A percentile compares a stretch with the other conserved stretches of the same genome.
These are phyloP conservation scores for Ophiocordyceps camponoti-saundersi DNA, from an alignment of 2,329 filamentous ascomycete genomes.

Conservation along the genomic window DNA sequence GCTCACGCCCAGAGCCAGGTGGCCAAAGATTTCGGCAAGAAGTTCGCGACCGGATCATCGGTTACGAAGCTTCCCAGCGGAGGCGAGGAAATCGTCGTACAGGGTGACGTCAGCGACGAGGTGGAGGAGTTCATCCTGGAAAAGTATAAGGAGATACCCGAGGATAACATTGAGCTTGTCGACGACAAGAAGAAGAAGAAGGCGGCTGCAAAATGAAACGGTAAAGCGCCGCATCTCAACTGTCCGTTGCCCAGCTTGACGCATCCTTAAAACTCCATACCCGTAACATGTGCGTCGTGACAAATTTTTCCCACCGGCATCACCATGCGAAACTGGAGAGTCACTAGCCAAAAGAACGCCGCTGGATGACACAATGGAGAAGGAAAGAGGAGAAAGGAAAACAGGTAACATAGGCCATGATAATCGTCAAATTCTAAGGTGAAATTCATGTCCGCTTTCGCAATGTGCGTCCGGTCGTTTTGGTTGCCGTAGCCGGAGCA, in stretches of 20 bases:
- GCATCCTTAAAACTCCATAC: slow-evolving; percentile 4
- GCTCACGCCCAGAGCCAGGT: slow-evolving; percentile 24
- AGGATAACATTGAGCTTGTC: slow-evolving; percentile 86
- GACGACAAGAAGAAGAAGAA: slow-evolving; percentile 88
- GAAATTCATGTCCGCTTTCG: slow-evolving; percentile 30
- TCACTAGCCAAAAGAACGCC: slow-evolving; percentile 1
- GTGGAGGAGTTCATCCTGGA: slow-evolving; percentile 81
- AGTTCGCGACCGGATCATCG: slow-evolving; percentile 85
- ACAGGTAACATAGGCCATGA: background rate
- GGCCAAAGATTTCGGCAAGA: slow-evolving; percentile 94
- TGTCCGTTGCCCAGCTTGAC: background rate
- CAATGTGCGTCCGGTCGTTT: slow-evolving; percentile 33
- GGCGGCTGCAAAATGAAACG: slow-evolving; percentile 7
- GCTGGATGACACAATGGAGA: background rate
- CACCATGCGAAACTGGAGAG: background rate
- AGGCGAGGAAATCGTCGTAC: slow-evolving; percentile 92
- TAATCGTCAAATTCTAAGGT: slow-evolving; percentile 1
- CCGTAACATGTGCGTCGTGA: slow-evolving; percentile 1
- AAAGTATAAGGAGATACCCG: slow-evolving; percentile 77
- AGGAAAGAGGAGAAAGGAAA: background rate
- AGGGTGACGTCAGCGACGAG: slow-evolving; percentile 92
- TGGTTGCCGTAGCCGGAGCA: slow-evolving; percentile 21
- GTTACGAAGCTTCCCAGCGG: slow-evolving; percentile 79
- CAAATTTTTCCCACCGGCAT: background rate
- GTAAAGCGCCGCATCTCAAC: slow-evolving; percentile 1